phyloP scores from a whole-genome alignment of 768 basidiomycete species.

The Agrocybe chaxingu region DNA sequence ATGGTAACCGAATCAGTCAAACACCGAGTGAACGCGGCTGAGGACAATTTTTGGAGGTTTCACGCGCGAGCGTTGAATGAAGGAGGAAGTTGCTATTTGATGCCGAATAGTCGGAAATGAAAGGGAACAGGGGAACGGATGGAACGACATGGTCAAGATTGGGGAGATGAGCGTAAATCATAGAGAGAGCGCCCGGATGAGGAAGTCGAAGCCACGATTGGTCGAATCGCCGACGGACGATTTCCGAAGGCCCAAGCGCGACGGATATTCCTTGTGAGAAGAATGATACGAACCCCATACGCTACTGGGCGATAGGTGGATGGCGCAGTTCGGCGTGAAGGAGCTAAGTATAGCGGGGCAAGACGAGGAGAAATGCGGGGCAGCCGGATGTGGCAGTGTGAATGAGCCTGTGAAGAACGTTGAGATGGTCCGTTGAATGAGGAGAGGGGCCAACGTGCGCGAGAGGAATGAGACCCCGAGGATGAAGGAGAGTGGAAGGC shows the following conservation, averaged over 20 bases:
- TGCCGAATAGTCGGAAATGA: constrained; percentile 17
- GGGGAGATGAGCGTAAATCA: neutral
- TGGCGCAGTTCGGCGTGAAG: neutral
- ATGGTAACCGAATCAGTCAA: too few relatives aligned
- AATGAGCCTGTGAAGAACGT: neutral
- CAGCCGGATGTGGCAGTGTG: neutral
- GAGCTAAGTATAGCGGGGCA: neutral
- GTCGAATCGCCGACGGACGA: neutral
- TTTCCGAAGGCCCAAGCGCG: neutral
- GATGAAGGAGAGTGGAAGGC: constrained; percentile 6
- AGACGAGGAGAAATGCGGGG: neutral
- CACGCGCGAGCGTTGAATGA: too few relatives aligned
- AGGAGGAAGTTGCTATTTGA: neutral
- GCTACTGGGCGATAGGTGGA: constrained; percentile 1
- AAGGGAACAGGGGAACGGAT: neutral
- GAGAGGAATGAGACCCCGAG: constrained; percentile 2
- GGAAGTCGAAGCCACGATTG: constrained; percentile 3
- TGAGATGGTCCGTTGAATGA: neutral
- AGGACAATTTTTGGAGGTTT: too few relatives aligned
- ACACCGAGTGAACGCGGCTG: too few relatives aligned
- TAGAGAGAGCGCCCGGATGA: neutral
- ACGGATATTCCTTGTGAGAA: neutral
- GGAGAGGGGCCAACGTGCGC: constrained; percentile 6
- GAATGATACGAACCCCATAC: neutral
- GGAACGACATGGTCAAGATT: neutral